Evolutionary conservation across 2,329 filamentous ascomycete genomes (phyloP), one percentile per base, ranked within the genome.

Genomic region (Alternaria sp.): DNA sequence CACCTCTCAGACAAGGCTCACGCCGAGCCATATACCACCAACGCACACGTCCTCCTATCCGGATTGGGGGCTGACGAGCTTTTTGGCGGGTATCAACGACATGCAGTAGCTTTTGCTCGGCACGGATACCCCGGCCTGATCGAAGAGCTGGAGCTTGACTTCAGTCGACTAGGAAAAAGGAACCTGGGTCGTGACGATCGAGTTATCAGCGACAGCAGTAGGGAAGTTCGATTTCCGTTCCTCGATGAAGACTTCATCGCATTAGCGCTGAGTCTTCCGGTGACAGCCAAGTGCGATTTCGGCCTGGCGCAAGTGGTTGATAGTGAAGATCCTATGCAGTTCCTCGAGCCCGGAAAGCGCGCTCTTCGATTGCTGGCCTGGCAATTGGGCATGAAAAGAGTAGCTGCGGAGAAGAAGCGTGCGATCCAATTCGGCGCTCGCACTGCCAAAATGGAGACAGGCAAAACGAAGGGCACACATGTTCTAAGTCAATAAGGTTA

Each of bases 21-120:
- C 71, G 11, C 63, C 11, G 46, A 68, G 5, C 67, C 76, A 0
- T 94, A 93, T 73, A 84, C 81, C 10, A 93, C 92, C 0, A 82
- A 89, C 0, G 92, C 94, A 1, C 89, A 93, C 32, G 92, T 97
- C 0, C 85, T 99, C 1, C 84, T 99, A 0, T 98, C 95, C 0
- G 96, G 95, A 0, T 86, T 99, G 2, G 95, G 96, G 2, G 96
- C 96, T 2, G 95, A 99, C 74, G 95, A 99, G 80, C 86, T 99
- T 1, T 98, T 99, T 75, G 95, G 92, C 16, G 95, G 95, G 8
- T 99, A 99, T 76, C 89, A 88, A 10, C 89, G 96, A 8, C 95
- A 99, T 72, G 86, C 88, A 3, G 87, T 88, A 4, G 93, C 94
- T 0, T 97, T 91, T 74, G 82, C 84, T 7, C 86, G 90, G 8